A percentile compares a stretch with the other conserved stretches of the same genome.
These are phyloP conservation scores for Schizothecium vesticola DNA, from an alignment of 495 filamentous ascomycete genomes.

Conservation along the genomic window DNA sequence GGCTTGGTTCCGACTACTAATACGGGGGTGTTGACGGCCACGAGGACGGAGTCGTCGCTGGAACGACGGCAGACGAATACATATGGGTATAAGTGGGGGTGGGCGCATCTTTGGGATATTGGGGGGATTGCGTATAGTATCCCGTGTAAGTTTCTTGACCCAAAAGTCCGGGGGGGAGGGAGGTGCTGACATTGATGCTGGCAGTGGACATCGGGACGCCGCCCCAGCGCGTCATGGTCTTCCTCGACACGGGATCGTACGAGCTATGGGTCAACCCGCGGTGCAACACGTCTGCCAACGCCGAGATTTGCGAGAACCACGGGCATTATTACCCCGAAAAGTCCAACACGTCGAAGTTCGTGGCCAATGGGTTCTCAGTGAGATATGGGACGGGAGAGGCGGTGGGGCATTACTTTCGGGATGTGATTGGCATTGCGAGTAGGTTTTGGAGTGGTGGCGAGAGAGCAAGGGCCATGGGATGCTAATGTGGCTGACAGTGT, in stretches of 20 bases:
- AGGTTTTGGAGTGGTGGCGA: slow-evolving; percentile 3
- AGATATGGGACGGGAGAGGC: slow-evolving; percentile 40
- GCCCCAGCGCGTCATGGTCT: slow-evolving; percentile 36
- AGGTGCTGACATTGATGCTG: not conserved
- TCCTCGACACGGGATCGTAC: slow-evolving; percentile 45
- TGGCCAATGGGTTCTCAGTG: slow-evolving; percentile 32
- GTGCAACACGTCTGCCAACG: slow-evolving; percentile 35
- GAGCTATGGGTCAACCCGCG: slow-evolving; percentile 42
- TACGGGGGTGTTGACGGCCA: not conserved
- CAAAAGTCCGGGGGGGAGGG: too few relatives aligned
- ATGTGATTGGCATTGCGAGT: slow-evolving; percentile 38
- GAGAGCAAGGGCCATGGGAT: not conserved
- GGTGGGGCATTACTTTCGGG: slow-evolving; percentile 35
- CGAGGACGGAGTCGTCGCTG: not conserved
- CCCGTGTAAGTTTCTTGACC: slow-evolving; percentile 24
- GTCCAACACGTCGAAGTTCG: slow-evolving; percentile 31
- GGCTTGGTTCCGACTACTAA: not conserved
- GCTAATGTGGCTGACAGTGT: slow-evolving; percentile 13
- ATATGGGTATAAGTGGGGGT: slow-evolving; percentile 21
- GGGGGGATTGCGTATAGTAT: slow-evolving; percentile 39
- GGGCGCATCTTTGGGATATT: slow-evolving; percentile 26
- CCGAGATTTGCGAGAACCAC: slow-evolving; percentile 31
- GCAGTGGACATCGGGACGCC: slow-evolving; percentile 42
- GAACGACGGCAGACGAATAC: not conserved
- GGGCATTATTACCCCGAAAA: slow-evolving; percentile 36